A percentile compares a stretch with the other conserved stretches of the same genome.
Evolutionary conservation across 139 green algal species (phyloP).

Genomic region (Coelastrella sp.): DNA sequence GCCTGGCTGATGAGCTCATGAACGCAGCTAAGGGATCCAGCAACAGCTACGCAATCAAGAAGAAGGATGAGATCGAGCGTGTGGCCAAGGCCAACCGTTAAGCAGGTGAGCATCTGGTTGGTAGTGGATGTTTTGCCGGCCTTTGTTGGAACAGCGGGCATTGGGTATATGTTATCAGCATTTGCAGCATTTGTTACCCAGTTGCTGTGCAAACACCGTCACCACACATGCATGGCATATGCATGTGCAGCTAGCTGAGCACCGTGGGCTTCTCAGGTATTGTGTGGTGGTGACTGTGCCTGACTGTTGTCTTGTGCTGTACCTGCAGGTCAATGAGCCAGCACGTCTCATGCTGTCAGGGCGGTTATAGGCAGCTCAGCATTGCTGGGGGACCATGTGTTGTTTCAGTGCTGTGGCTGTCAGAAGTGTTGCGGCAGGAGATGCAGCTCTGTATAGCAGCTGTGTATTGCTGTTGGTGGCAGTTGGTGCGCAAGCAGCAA

Average conservation of each 20-base stretch:
- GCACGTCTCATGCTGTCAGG: too few species aligned
- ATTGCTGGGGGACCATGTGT: too few species aligned
- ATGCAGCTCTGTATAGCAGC: not conserved
- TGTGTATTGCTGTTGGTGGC: not conserved
- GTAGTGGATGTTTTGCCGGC: not conserved
- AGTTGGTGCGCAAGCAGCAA: too few species aligned
- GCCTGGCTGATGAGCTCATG: conserved; percentile 98
- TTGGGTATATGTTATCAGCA: not conserved
- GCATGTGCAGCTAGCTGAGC: too few species aligned
- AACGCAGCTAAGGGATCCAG: conserved; percentile 99
- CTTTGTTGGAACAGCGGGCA: not conserved
- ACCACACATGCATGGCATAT: too few species aligned
- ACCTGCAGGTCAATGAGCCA: too few species aligned
- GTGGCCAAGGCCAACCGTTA: conserved; percentile 99
- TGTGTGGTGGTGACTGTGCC: too few species aligned
- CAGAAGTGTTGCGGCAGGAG: not conserved
- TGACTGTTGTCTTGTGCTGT: not conserved
- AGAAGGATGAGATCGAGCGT: conserved; percentile 99
- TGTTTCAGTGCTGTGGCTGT: not conserved
- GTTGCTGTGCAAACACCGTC: too few species aligned
- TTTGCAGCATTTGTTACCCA: not conserved
- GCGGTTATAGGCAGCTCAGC: too few species aligned
- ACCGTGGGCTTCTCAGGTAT: too few species aligned
- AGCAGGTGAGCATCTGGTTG: conserved; percentile 41
- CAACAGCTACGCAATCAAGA: conserved; percentile 99